phyloP scores from a whole-genome alignment of 139 green algal species.

The Tetratostichococcus sp. region DNA sequence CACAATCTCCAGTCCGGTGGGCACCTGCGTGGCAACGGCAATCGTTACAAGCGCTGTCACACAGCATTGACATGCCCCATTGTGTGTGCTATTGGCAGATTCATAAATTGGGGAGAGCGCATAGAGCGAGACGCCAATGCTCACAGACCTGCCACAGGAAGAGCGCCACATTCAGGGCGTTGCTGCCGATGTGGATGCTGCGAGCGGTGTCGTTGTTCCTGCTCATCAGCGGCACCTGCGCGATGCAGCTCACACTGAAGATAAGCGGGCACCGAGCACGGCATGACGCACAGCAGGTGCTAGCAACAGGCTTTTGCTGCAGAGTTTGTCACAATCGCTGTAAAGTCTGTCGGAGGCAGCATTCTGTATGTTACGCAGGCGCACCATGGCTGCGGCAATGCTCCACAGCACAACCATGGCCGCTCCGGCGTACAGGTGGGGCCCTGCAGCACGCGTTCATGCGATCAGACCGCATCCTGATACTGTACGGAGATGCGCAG shows the following conservation, averaged over 20 bases:
- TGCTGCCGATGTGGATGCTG: slow-evolving; percentile 87
- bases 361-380: background rate
- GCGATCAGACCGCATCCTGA: no score
- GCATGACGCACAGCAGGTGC: no score
- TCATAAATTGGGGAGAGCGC: no score
- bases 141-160: slow-evolving; percentile 77
- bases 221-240: slow-evolving; percentile 90
- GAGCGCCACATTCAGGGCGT: slow-evolving; percentile 79
- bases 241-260: no score
- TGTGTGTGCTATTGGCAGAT: no score
- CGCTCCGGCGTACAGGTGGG: slow-evolving; percentile 93
- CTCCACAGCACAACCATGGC: slow-evolving; percentile 90
- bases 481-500: no score
- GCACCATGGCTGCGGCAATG: slow-evolving; percentile 56
- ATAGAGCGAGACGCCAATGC: background rate
- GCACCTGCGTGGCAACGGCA: slow-evolving; percentile 47
- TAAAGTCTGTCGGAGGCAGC: background rate
- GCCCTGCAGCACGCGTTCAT: no score
- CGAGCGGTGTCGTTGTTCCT: slow-evolving; percentile 92
- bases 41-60: no score
- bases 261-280: no score
- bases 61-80: slow-evolving; percentile 59
- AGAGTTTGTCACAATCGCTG: no score
- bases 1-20: slow-evolving; percentile 95
- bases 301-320: no score